Evolutionary conservation across 495 filamentous ascomycete species (phyloP).

Genomic region (Lepidopterella palustris): DNA sequence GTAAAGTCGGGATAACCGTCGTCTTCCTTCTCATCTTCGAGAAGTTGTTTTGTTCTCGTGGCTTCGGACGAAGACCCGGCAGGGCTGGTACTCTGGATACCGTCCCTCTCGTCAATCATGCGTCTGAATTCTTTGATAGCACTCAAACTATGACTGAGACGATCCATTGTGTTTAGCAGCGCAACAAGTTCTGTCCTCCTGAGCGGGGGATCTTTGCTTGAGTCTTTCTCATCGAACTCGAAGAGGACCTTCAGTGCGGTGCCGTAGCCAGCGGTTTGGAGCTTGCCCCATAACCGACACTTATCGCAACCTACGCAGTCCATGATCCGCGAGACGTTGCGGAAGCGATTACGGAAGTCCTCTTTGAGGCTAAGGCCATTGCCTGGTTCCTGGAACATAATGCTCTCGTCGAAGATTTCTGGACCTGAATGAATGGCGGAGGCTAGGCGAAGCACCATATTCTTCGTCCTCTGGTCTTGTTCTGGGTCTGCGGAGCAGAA

Average conservation of each 20-base stretch:
- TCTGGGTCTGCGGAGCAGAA: slow-evolving; percentile 82
- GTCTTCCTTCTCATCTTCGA: slow-evolving; percentile 32
- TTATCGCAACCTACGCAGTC: slow-evolving; percentile 99
- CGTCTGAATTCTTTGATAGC: slow-evolving; percentile 67
- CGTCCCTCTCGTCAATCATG: slow-evolving; percentile 54
- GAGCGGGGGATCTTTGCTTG: slow-evolving; percentile 63
- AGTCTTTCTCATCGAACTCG: slow-evolving; percentile 77
- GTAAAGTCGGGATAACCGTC: slow-evolving; percentile 37
- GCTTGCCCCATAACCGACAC: slow-evolving; percentile 94
- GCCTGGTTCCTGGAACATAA: slow-evolving; percentile 82
- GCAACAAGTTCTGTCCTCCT: slow-evolving; percentile 89
- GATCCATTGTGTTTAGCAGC: slow-evolving; percentile 85
- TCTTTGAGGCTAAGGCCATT: slow-evolving; percentile 70
- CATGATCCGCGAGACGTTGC: slow-evolving; percentile 93
- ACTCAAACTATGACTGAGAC: slow-evolving; percentile 69
- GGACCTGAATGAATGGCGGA: slow-evolving; percentile 55
- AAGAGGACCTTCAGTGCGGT: slow-evolving; percentile 93
- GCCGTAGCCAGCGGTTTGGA: slow-evolving; percentile 94
- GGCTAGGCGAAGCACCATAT: slow-evolving; percentile 68
- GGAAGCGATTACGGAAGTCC: slow-evolving; percentile 94
- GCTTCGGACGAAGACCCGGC: not conserved
- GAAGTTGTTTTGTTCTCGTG: slow-evolving; percentile 14
- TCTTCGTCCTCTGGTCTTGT: slow-evolving; percentile 72
- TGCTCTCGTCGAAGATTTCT: slow-evolving; percentile 84
- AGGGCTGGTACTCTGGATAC: slow-evolving; percentile 31